Base-by-base conservation (phyloP, 2,329 filamentous ascomycete genomes). In the Nannizziopsis arthrosporioides region DNA sequence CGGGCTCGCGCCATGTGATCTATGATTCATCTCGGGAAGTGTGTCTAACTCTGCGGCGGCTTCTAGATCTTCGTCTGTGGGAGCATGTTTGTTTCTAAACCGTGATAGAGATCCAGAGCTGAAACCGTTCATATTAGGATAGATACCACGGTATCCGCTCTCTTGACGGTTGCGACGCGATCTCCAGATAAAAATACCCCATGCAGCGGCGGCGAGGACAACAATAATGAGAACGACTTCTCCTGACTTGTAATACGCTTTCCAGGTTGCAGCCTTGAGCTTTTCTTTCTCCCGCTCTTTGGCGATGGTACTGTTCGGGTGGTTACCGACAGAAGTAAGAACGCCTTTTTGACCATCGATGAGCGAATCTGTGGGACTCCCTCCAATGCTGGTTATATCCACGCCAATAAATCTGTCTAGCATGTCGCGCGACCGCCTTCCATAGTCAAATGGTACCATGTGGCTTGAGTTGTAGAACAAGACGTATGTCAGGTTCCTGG, bases 361-460 rank as follows among this genome's bases (percentile, higher is more conserved):
- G 30, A 78, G 77, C 50, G 82, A 88, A 64, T 94, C 84, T 1
- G 81, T 77, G 0, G 88, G 86, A 44, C 72, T 70, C 44, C 86
- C 89, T 50, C 90, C 90, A 55, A 95, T 93, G 60, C 78, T 83
- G 57, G 79, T 84, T 55, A 96, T 93, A 61, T 96, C 88, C 36
- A 98, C 86, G 42, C 80, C 79, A 76, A 96, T 87, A 69, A 98
- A 94, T 36, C 92, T 84, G 66, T 98, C 90, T 12, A 98, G 80
- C 92, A 98, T 98, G 64, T 96, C 92, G 53, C 90, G 80, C 15
- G 82, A 84, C 52, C 88, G 82, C 42, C 87, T 81, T 1, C 90
- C 82, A 58, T 84, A 85, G 66, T 98, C 90, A 61, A 92, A 96
- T 0, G 92, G 93, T 1, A 98, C 92, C 92, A 98, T 98, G 67